These are phyloP conservation scores for Rhizopogon roseolus DNA, from an alignment of 768 basidiomycete species.

Conservation along the genomic window DNA sequence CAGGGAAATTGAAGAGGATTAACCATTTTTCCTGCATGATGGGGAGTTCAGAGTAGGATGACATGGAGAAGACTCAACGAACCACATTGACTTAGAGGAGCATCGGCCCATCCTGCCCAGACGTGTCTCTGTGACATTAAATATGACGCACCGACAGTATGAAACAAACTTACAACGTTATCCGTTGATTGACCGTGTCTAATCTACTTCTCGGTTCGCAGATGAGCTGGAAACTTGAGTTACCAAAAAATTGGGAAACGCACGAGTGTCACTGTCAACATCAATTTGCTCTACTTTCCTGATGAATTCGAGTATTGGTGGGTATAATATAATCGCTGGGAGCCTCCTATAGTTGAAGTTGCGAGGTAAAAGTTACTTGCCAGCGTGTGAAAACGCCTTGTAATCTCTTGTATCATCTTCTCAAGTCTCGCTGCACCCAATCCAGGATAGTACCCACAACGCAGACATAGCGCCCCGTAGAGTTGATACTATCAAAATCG, in stretches of 20 bases:
- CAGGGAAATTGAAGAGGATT: conserved; percentile 7
- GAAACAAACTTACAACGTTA: conserved; percentile 48
- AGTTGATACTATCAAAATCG: background rate
- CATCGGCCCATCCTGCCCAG: conserved; percentile 78
- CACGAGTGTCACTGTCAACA: background rate
- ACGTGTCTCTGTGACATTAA: conserved; percentile 32
- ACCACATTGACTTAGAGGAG: conserved; percentile 75
- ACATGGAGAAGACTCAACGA: conserved; percentile 11
- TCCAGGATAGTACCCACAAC: no score
- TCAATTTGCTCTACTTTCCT: background rate
- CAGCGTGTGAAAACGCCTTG: background rate
- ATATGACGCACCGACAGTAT: background rate
- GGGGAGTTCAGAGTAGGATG: background rate
- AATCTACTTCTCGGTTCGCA: conserved; percentile 39
- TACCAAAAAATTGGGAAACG: background rate
- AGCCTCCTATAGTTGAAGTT: no score
- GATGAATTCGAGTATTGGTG: background rate
- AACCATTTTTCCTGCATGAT: conserved; percentile 50
- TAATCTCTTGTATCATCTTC: no score
- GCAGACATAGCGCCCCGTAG: no score
- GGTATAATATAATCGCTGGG: background rate
- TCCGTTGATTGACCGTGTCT: conserved; percentile 78
- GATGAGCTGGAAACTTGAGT: no score
- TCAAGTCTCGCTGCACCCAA: no score
- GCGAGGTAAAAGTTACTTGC: background rate